Percentiles rank a stretch among this genome's conserved stretches.
Evolutionary conservation across 2,329 filamentous ascomycete species (phyloP).

Genomic region (Cordyceps militaris): DNA sequence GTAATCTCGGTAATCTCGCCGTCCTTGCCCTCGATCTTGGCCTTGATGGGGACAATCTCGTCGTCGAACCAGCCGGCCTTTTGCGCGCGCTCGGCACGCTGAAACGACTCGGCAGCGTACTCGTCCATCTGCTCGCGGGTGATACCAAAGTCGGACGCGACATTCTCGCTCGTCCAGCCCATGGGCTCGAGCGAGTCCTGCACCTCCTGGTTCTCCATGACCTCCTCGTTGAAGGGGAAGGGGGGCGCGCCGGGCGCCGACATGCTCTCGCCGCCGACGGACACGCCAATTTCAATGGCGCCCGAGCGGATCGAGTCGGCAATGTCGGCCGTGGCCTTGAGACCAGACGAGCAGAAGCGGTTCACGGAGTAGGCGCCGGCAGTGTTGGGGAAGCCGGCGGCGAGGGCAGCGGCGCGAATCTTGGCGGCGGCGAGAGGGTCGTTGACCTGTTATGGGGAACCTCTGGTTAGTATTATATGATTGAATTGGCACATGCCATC

Average conservation of each 20-base stretch:
- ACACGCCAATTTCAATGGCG: constrained; percentile 80
- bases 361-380: constrained; percentile 75
- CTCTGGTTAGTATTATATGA: constrained; percentile 13
- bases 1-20: constrained; percentile 72
- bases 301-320: constrained; percentile 77
- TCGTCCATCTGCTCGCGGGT: constrained; percentile 72
- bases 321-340: constrained; percentile 93
- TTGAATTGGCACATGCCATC: too few species aligned
- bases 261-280: constrained; percentile 87
- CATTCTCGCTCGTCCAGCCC: constrained; percentile 97
- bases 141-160: constrained; percentile 84
- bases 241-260: constrained; percentile 62
- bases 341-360: constrained; percentile 94
- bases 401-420: constrained; percentile 77
- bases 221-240: constrained; percentile 69
- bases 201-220: constrained; percentile 69
- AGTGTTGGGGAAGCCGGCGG: constrained; percentile 91
- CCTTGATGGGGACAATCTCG: constrained; percentile 85
- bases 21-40: constrained; percentile 75
- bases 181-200: constrained; percentile 88
- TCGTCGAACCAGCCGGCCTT: constrained; percentile 88
- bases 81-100: constrained; percentile 80
- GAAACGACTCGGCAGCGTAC: constrained; percentile 82
- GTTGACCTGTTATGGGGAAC: constrained; percentile 51
- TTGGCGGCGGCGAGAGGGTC: constrained; percentile 87